phyloP scores from a whole-genome alignment of 106 monocot species.

The Platanthera guangdongensis region DNA sequence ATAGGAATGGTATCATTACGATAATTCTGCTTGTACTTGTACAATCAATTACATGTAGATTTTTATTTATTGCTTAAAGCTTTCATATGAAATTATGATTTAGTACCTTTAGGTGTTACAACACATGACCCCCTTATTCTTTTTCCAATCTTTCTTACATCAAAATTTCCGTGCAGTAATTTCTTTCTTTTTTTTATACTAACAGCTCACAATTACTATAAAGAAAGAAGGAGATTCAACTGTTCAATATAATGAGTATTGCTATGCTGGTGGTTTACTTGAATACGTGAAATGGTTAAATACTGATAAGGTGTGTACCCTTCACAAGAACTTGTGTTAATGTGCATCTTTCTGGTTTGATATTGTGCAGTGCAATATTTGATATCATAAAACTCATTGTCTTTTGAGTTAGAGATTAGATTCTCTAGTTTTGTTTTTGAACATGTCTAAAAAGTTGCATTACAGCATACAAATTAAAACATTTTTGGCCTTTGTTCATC shows the following conservation, averaged over 20 bases:
- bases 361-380: background rate
- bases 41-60: too few relatives aligned
- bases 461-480: background rate
- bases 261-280: constrained; percentile 87
- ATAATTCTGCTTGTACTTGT: too few relatives aligned
- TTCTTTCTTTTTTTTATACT: background rate
- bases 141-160: constrained; percentile 1
- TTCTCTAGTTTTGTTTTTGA: background rate
- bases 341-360: background rate
- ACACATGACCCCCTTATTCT: background rate
- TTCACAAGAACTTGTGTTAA: background rate
- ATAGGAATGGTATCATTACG: too few relatives aligned
- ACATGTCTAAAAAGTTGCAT: background rate
- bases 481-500: background rate
- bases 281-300: constrained; percentile 98
- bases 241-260: constrained; percentile 62
- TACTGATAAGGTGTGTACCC: constrained; percentile 68
- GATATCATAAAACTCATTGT: background rate
- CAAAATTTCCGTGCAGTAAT: background rate
- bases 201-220: constrained; percentile 81
- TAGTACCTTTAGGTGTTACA: too few relatives aligned
- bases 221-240: constrained; percentile 62
- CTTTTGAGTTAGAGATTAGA: background rate
- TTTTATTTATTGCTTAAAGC: too few relatives aligned
- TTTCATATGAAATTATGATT: too few relatives aligned